These are phyloP conservation scores for Phoma sp. DNA, from an alignment of 2,329 filamentous ascomycete genomes.

Conservation along the genomic window DNA sequence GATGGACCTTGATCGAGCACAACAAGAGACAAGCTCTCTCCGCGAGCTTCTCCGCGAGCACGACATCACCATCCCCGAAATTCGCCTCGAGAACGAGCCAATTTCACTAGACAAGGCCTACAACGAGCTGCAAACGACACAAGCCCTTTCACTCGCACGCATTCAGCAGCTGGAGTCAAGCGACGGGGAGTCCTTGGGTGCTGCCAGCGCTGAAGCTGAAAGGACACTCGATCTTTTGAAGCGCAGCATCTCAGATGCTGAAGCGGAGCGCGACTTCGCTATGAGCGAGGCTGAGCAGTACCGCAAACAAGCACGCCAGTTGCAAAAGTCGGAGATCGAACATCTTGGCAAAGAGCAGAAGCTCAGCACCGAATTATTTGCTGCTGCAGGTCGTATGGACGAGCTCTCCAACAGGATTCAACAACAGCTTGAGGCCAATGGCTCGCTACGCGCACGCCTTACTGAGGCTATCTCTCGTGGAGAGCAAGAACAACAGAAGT, in stretches of 20 bases:
- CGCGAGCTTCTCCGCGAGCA: constrained; percentile 80
- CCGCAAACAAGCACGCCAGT: constrained; percentile 65
- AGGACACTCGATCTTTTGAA: constrained; percentile 71
- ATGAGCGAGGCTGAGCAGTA: constrained; percentile 70
- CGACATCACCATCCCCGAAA: constrained; percentile 77
- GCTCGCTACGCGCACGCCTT: constrained; percentile 76
- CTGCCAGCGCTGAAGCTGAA: constrained; percentile 59
- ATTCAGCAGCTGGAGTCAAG: constrained; percentile 70
- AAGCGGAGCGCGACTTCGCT: constrained; percentile 76
- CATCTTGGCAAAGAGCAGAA: constrained; percentile 67
- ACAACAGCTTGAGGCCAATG: constrained; percentile 80
- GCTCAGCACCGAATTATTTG: constrained; percentile 73
- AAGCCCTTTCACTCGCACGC: constrained; percentile 70
- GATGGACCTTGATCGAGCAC: constrained; percentile 95
- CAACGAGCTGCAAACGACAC: constrained; percentile 75
- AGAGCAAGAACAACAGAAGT: constrained; percentile 81
- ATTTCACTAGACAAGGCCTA: constrained; percentile 78
- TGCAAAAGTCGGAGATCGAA: constrained; percentile 64
- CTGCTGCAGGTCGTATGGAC: constrained; percentile 79
- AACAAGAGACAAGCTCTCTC: constrained; percentile 89
- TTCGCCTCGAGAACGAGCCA: constrained; percentile 62
- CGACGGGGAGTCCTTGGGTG: constrained; percentile 51
- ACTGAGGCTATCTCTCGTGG: constrained; percentile 81
- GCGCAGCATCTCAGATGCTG: constrained; percentile 71
- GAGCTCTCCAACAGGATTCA: constrained; percentile 80